Conservation (phyloP, 371 early-diverging fungal species). For the Catenaria anguillulae region DNA sequence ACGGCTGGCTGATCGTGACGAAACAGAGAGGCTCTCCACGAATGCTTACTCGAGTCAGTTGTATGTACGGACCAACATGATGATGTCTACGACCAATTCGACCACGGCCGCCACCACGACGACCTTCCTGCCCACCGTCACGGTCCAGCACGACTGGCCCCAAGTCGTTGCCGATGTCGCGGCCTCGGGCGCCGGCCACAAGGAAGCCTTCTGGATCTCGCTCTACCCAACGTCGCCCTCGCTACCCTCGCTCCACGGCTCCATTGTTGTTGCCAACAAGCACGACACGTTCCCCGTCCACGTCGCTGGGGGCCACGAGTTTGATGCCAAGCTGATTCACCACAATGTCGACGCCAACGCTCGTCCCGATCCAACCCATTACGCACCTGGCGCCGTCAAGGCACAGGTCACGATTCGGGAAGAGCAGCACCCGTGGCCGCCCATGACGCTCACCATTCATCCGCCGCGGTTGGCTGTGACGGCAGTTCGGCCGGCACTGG, state of each 20-base stretch:
- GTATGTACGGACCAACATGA: too few relatives aligned
- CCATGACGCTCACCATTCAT: neutral
- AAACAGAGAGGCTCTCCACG: too few relatives aligned
- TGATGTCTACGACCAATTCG: too few relatives aligned
- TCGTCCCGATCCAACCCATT: too few relatives aligned
- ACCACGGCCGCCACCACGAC: too few relatives aligned
- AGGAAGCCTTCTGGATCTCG: constrained; percentile 1
- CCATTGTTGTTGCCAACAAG: neutral
- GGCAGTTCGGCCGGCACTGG: neutral
- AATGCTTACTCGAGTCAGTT: too few relatives aligned
- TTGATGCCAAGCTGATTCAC: neutral
- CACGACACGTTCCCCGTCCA: neutral
- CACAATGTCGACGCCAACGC: too few relatives aligned
- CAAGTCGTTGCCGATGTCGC: neutral
- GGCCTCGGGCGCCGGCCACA: neutral
- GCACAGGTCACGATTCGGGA: neutral
- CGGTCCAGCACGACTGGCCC: constrained; percentile 2
- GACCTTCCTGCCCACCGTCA: neutral
- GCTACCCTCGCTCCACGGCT: constrained; percentile 4
- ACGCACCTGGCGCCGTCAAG: neutral
- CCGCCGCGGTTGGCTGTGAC: neutral
- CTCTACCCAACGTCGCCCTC: neutral
- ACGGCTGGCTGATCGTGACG: too few relatives aligned
- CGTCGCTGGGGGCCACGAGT: neutral
- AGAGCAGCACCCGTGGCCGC: neutral